These are phyloP conservation scores for Aspergillus wentii DNA, from an alignment of 495 filamentous ascomycete genomes.

Conservation along the genomic window DNA sequence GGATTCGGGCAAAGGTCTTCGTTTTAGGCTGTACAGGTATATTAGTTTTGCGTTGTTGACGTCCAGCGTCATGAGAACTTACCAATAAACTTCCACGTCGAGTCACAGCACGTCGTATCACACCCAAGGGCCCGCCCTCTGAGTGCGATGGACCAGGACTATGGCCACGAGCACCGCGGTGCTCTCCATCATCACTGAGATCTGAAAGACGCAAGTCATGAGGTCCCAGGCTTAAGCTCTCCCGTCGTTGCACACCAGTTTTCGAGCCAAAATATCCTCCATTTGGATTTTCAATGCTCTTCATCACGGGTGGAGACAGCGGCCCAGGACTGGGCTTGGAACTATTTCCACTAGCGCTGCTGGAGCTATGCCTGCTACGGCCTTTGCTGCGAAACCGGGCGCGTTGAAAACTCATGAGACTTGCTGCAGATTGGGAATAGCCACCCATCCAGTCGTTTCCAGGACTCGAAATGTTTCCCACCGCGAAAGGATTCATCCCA, in stretches of 20 bases:
- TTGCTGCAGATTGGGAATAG: slow-evolving; percentile 63
- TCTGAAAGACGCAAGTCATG: slow-evolving; percentile 83
- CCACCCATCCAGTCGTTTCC: slow-evolving; percentile 55
- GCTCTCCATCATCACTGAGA: slow-evolving; percentile 72
- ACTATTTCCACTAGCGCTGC: slow-evolving; percentile 65
- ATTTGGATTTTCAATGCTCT: slow-evolving; percentile 51
- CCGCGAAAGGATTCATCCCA: slow-evolving; percentile 43
- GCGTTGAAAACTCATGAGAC: slow-evolving; percentile 73
- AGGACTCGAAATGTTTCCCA: slow-evolving; percentile 40
- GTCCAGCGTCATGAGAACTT: slow-evolving; percentile 22
- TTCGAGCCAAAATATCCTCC: slow-evolving; percentile 42
- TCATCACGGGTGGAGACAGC: slow-evolving; percentile 58
- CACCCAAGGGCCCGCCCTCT: slow-evolving; percentile 41
- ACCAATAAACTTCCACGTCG: slow-evolving; percentile 84
- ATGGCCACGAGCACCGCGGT: slow-evolving; percentile 39
- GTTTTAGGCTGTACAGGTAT: slow-evolving; percentile 72
- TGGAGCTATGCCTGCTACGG: slow-evolving; percentile 61
- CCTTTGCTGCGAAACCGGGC: slow-evolving; percentile 45
- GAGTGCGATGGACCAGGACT: slow-evolving; percentile 35
- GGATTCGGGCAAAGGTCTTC: slow-evolving; percentile 88
- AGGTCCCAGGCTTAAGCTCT: slow-evolving; percentile 82
- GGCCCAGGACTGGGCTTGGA: slow-evolving; percentile 63
- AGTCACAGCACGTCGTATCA: slow-evolving; percentile 66
- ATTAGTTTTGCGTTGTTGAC: too few relatives aligned
- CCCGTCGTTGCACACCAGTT: slow-evolving; percentile 55